Conservation (phyloP, 148 eudicot genomes). For the Persicaria maculosa region DNA sequence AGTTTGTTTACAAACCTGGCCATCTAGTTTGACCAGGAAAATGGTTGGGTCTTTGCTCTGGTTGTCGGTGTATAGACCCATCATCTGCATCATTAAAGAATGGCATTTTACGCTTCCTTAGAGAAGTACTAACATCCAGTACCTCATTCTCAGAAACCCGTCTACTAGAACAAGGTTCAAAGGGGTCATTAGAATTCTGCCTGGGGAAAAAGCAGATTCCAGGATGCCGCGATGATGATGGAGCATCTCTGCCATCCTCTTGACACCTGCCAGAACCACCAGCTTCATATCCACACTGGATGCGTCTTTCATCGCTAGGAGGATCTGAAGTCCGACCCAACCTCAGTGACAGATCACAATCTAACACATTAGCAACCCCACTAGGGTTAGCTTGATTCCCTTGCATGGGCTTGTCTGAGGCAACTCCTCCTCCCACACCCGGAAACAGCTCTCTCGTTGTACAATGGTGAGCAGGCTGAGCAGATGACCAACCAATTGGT, state of each 20-base stretch:
- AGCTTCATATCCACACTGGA: conserved; percentile 18
- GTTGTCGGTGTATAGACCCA: conserved; percentile 32
- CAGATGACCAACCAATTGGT: conserved; percentile 47
- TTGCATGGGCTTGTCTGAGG: conserved; percentile 5
- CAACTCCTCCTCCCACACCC: conserved; percentile 15
- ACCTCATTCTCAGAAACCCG: conserved; percentile 31
- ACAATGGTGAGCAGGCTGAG: conserved; percentile 33
- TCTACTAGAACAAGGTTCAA: conserved; percentile 22
- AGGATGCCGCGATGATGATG: conserved; percentile 21
- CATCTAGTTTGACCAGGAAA: conserved; percentile 42
- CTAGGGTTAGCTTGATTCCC: neutral
- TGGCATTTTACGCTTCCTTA: conserved; percentile 57
- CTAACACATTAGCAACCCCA: conserved; percentile 20
- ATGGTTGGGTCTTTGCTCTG: conserved; percentile 29
- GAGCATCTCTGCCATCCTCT: conserved; percentile 16
- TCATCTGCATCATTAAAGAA: conserved; percentile 27
- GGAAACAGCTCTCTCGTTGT: conserved; percentile 32
- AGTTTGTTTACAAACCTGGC: conserved; percentile 50
- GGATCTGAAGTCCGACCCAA: conserved; percentile 51
- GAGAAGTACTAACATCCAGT: conserved; percentile 23
- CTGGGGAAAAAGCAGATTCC: conserved; percentile 55
- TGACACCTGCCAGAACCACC: conserved; percentile 31
- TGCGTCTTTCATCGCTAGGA: conserved; percentile 8
- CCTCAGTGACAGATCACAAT: conserved; percentile 74
- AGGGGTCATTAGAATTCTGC: conserved; percentile 28